Percentiles rank a stretch among this genome's conserved stretches.
These are phyloP conservation scores for Allantophomopsis cytisporea DNA, from an alignment of 2,329 filamentous ascomycete species.

Conservation along the genomic window DNA sequence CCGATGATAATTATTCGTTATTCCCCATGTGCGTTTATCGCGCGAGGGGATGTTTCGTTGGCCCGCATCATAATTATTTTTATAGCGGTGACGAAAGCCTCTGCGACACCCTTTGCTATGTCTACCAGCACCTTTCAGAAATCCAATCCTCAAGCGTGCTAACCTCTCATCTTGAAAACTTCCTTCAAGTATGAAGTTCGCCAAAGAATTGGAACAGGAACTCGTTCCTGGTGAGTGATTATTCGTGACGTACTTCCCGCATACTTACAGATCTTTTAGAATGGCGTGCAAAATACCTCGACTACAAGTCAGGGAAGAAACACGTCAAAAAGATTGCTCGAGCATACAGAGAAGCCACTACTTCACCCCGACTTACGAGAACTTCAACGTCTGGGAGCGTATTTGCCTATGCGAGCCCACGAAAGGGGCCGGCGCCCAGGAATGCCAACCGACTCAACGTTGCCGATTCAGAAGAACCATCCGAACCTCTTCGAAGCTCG, in stretches of 20 bases:
- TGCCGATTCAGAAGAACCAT: constrained; percentile 1
- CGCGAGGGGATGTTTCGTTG: no score
- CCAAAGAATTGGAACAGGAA: constrained; percentile 72
- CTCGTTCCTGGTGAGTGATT: constrained; percentile 57
- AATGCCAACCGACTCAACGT: constrained; percentile 1
- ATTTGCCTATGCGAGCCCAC: constrained; percentile 1
- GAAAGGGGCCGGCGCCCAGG: constrained; percentile 7
- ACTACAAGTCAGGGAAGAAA: constrained; percentile 95
- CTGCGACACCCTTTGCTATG: no score
- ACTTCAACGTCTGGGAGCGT: constrained; percentile 3
- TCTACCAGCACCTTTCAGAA: no score
- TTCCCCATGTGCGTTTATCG: no score
- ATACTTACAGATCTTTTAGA: constrained; percentile 29
- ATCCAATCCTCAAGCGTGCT: no score
- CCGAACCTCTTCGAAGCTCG: constrained; percentile 7
- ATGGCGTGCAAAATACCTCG: constrained; percentile 87
- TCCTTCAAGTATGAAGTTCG: constrained; percentile 32
- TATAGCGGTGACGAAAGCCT: no score
- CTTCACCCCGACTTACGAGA: constrained; percentile 26
- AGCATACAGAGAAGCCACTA: constrained; percentile 50
- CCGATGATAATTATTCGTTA: no score
- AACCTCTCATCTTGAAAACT: no score
- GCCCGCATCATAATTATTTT: no score
- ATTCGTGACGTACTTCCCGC: not conserved
- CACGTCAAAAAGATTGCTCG: constrained; percentile 72